Conservation (phyloP, 148 eudicot species). For the Talinum fruticosum region DNA sequence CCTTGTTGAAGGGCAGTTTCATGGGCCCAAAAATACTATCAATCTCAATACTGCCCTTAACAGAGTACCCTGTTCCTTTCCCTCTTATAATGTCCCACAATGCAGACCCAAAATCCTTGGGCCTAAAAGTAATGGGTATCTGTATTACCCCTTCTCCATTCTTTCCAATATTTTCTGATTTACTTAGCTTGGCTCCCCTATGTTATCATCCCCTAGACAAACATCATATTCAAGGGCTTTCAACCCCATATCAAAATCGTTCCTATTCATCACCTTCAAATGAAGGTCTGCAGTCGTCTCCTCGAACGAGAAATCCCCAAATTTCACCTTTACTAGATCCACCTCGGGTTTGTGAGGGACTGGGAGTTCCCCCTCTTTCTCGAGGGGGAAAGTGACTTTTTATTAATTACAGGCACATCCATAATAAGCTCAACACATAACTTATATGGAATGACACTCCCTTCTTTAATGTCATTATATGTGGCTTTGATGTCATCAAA, state of each 20-base stretch:
- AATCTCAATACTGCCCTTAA: constrained; percentile 22
- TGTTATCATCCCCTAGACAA: constrained; percentile 23
- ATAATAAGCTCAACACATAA: constrained; percentile 24
- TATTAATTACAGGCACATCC: constrained; percentile 28
- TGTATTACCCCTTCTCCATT: constrained; percentile 20
- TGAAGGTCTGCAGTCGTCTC: constrained; percentile 22
- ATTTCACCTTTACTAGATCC: constrained; percentile 16
- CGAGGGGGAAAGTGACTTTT: constrained; percentile 23
- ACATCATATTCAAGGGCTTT: constrained; percentile 20
- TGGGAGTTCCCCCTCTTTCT: constrained; percentile 21
- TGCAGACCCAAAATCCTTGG: constrained; percentile 29
- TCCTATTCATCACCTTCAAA: constrained; percentile 22
- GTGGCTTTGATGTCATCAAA: constrained; percentile 32
- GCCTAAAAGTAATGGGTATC: constrained; percentile 20
- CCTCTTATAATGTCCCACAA: constrained; percentile 25
- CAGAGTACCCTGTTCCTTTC: constrained; percentile 20
- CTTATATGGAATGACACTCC: constrained; percentile 29
- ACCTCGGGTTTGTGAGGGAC: constrained; percentile 24
- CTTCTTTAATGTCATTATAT: constrained; percentile 36
- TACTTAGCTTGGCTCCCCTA: constrained; percentile 17
- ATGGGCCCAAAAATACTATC: constrained; percentile 26
- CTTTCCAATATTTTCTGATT: constrained; percentile 9
- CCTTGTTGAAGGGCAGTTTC: constrained; percentile 23
- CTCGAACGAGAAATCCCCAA: constrained; percentile 19
- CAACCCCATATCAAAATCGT: constrained; percentile 22